Evolutionary conservation across 208 protist genomes (phyloP), one percentile per base, ranked within the genome.

Genomic region (Trypanosoma cruzi): DNA sequence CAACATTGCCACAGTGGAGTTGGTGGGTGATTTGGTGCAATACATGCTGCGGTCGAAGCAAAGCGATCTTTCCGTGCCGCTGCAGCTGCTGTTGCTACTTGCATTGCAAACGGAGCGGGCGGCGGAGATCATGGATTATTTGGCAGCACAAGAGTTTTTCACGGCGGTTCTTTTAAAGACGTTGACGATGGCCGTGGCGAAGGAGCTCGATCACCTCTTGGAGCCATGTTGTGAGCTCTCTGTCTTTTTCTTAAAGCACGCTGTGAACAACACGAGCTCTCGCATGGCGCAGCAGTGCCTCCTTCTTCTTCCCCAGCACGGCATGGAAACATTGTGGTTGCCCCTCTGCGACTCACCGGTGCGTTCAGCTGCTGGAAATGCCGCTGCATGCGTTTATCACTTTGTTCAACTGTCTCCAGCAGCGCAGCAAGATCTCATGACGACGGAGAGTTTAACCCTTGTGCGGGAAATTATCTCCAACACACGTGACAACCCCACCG

Each of bases 121-220:
- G 34, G 46, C 55, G 5, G 71, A 88, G 20, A 50, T 82, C 16
- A 64, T 82, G 48, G 50, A 79, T 57, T 79, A 77, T 42, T 65
- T 83, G 13, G 70, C 75, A 18, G 36, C 75, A 18, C 68, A 92
- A 24, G 72, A 77, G 8, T 75, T 96, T 20, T 72, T 79, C 54
- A 64, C 64, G n/a, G 34, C 80, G 40, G 71, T 85, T 34, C 76
- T 88, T 34, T 49, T 85, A 2, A 79, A 84, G 50, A 85, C 81
- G 6, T 57, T 89, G 7, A 44, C 69, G 24, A 69, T 75, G 28
- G 75, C 79, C 2, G 54, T 75, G n/a, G 26, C 60, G 26, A 70
- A 75, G 14, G 76, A 84, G 22, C 49, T 78, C 6, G 63, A 75
- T 54, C 28, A 71, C 24, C 53, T 81, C 11, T 49, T 71, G 1